These are phyloP conservation scores for Vigna angularis DNA, from an alignment of 306 rosid species.

Conservation along the genomic window DNA sequence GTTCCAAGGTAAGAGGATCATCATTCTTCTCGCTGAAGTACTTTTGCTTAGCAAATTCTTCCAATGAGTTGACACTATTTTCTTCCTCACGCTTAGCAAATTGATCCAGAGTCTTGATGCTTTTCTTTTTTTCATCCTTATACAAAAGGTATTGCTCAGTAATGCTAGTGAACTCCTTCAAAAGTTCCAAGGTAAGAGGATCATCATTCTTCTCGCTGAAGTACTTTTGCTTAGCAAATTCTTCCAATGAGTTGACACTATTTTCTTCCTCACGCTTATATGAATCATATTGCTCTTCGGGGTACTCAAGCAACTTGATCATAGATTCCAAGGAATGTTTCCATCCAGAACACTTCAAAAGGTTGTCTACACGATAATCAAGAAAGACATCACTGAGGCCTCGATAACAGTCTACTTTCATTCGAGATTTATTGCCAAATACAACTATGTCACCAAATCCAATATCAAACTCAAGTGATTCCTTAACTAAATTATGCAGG, in stretches of 20 bases:
- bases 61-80: not conserved
- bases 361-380: slow-evolving; percentile 39
- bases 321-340: slow-evolving; percentile 42
- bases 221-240: slow-evolving; percentile 21
- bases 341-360: slow-evolving; percentile 50
- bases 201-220: not conserved
- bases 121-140: not conserved
- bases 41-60: slow-evolving; percentile 34
- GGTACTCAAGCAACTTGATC: slow-evolving; percentile 50
- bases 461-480: slow-evolving; percentile 27
- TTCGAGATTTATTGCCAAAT: slow-evolving; percentile 54
- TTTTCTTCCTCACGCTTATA: slow-evolving; percentile 28
- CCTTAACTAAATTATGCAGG: slow-evolving; percentile 31
- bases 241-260: slow-evolving; percentile 26
- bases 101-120: slow-evolving; percentile 33
- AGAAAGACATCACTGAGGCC: slow-evolving; percentile 46
- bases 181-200: slow-evolving; percentile 40
- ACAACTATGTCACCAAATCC: slow-evolving; percentile 57
- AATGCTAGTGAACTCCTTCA: not conserved
- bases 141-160: slow-evolving; percentile 20
- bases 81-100: slow-evolving; percentile 32
- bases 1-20: slow-evolving; percentile 39
- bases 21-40: not conserved
- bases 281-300: slow-evolving; percentile 37
- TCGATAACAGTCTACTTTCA: slow-evolving; percentile 38